phyloP scores from a whole-genome alignment of 1,284 basidiomycete species.

The Anthracocystis setariae region DNA sequence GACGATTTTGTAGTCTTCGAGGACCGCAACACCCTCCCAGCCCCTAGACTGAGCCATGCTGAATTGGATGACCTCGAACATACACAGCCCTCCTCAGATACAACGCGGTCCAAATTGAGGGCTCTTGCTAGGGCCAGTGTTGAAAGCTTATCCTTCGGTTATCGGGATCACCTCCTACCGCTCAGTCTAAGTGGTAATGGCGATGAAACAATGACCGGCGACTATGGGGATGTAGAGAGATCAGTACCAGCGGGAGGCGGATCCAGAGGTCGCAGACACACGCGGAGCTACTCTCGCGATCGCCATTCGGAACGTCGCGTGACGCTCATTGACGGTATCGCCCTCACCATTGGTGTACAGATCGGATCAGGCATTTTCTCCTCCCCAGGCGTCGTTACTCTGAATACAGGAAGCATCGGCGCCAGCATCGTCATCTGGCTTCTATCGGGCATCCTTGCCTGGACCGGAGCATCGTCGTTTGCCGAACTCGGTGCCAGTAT shows the following conservation, averaged over 20 bases:
- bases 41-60: slow-evolving; percentile 16
- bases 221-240: slow-evolving; percentile 52
- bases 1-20: slow-evolving; percentile 59
- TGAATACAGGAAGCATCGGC: slow-evolving; percentile 62
- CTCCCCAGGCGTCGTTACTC: slow-evolving; percentile 64
- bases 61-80: slow-evolving; percentile 23
- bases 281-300: slow-evolving; percentile 22
- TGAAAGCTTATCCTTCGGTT: slow-evolving; percentile 56
- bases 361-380: slow-evolving; percentile 66
- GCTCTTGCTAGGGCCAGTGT: slow-evolving; percentile 40
- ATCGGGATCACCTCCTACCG: slow-evolving; percentile 54
- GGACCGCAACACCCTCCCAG: slow-evolving; percentile 30
- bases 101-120: slow-evolving; percentile 4
- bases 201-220: slow-evolving; percentile 46
- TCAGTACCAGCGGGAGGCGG: slow-evolving; percentile 16
- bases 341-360: slow-evolving; percentile 64
- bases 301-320: slow-evolving; percentile 21
- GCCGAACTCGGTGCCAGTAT: slow-evolving; percentile 71
- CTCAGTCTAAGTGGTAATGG: slow-evolving; percentile 50
- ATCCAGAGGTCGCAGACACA: slow-evolving; percentile 17
- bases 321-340: slow-evolving; percentile 44
- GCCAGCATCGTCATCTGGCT: slow-evolving; percentile 63
- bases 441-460: slow-evolving; percentile 57
- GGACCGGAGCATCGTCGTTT: slow-evolving; percentile 74
- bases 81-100: not conserved